A percentile compares a stretch with the other conserved stretches of the same genome.
phyloP scores from a whole-genome alignment of 1,139 yeast species.

The Taphrina deformans region DNA sequence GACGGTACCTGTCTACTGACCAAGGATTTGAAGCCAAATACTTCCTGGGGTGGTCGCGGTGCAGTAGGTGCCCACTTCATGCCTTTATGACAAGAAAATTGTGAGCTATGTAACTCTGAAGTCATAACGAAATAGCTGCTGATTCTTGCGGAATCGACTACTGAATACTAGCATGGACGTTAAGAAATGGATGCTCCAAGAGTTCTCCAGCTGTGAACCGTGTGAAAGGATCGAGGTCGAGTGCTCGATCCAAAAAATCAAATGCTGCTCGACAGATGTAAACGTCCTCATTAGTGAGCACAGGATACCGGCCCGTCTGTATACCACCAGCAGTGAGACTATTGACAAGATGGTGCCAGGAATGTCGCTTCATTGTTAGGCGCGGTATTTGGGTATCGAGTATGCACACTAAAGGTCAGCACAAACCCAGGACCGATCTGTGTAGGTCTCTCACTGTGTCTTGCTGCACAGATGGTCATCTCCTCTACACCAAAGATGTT shows the following conservation, averaged over 20 bases:
- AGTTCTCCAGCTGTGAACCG: conserved; percentile 32
- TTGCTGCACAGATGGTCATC: conserved; percentile 35
- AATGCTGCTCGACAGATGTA: conserved; percentile 10
- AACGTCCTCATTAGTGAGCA: conserved; percentile 14
- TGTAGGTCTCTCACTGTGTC: conserved; percentile 28
- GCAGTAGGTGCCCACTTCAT: conserved; percentile 68
- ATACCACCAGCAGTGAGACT: neutral
- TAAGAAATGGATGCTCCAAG: conserved; percentile 33
- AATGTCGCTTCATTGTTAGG: neutral
- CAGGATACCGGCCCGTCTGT: conserved; percentile 18
- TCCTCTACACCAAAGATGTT: conserved; percentile 36
- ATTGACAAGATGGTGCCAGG: conserved; percentile 20
- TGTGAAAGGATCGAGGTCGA: conserved; percentile 30
- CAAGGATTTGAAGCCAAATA: conserved; percentile 54
- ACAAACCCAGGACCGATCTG: too few species aligned
- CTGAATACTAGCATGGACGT: neutral
- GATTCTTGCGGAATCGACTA: neutral
- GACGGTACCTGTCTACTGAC: conserved; percentile 27
- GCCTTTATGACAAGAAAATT: conserved; percentile 48
- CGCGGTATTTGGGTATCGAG: conserved; percentile 7
- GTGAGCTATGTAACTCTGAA: neutral
- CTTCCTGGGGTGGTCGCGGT: conserved; percentile 70
- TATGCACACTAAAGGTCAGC: conserved; percentile 8
- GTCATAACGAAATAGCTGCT: too few species aligned
- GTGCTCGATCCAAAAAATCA: conserved; percentile 33